These are phyloP conservation scores for Hypoxylon sp. DNA, from an alignment of 2,329 filamentous ascomycete species.

Conservation along the genomic window DNA sequence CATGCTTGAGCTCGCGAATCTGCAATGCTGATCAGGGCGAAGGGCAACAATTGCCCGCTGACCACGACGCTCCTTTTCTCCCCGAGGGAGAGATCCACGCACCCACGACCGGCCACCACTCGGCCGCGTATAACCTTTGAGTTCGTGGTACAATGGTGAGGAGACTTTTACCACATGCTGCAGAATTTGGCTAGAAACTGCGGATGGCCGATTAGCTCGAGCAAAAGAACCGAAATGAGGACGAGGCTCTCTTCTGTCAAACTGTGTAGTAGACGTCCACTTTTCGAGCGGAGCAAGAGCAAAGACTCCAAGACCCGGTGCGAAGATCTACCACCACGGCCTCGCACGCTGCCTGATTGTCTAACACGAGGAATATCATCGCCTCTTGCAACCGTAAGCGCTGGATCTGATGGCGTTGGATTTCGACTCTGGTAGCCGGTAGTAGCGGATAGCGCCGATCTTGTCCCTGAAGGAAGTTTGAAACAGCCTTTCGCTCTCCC, in stretches of 20 bases:
- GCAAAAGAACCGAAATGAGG: constrained; percentile 17
- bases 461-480: constrained; percentile 3
- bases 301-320: constrained; percentile 6
- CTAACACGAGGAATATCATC: constrained; percentile 24
- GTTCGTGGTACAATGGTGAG: constrained; percentile 6
- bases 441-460: constrained; percentile 19
- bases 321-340: constrained; percentile 20
- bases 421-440: constrained; percentile 11
- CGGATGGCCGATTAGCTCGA: constrained; percentile 18
- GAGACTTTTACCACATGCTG: constrained; percentile 15
- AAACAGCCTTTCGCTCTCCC: constrained; percentile 7
- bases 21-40: constrained; percentile 31
- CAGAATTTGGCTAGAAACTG: constrained; percentile 14
- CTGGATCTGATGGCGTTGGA: constrained; percentile 15
- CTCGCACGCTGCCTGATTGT: constrained; percentile 12
- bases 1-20: constrained; percentile 17
- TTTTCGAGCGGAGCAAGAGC: constrained; percentile 23
- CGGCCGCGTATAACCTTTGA: constrained; percentile 10
- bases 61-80: constrained; percentile 19
- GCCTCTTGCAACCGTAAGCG: constrained; percentile 2
- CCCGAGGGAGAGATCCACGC: constrained; percentile 28
- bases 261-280: constrained; percentile 23
- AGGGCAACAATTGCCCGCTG: constrained; percentile 13
- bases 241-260: constrained; percentile 36
- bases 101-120: constrained; percentile 19